Evolutionary conservation across 352 stramenopile genomes (phyloP), one percentile per base, ranked within the genome.

Genomic region (Phytophthora pini): DNA sequence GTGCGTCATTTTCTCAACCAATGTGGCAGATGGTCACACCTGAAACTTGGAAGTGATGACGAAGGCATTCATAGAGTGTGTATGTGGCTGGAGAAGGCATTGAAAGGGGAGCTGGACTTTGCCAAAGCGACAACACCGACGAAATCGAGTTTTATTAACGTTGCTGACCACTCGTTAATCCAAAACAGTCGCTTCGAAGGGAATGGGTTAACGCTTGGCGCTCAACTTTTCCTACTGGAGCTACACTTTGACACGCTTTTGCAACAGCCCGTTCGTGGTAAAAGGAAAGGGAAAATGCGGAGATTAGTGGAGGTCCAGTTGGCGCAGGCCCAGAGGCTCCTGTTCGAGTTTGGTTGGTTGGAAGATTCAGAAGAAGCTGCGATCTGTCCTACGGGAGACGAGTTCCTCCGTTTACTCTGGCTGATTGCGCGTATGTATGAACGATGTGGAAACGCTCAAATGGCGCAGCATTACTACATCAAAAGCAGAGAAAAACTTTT

Each of bases 151-250:
- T 13, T 65, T 7, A 48, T 75, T 52, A 44, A 36, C 43, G 52
- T 78, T 62, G 46, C 56, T 9, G 44, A 69, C 17, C 65, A 64
- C 24, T 72, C 65, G 3, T 17, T 69, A 7, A 41, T 56, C 32
- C 60, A 66, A 64, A 57, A 38, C 20, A 75, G 65, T 58, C 60
- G 60, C 13, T 72, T 69, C 29, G 20, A 54, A 62, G 61, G 70
- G 17, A 74, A 70, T 59, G 72, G 69, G 40, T 57, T 90, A 24
- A 73, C 67, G 6, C 53, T 79, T 22, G 32, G 60, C 4, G 65
- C 84, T 7, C 76, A 73, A 9, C 54, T 90, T 26, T 88, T 92
- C 38, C 29, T 90, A 12, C 65, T 92, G 20, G 84, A 92, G 68
- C 59, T 90, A 4, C 82, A 71, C 15, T 75, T 90, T 13, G 82